These are phyloP conservation scores for Hyparrhenia diplandra DNA, from an alignment of 176 grass and related monocot genomes.

Conservation along the genomic window DNA sequence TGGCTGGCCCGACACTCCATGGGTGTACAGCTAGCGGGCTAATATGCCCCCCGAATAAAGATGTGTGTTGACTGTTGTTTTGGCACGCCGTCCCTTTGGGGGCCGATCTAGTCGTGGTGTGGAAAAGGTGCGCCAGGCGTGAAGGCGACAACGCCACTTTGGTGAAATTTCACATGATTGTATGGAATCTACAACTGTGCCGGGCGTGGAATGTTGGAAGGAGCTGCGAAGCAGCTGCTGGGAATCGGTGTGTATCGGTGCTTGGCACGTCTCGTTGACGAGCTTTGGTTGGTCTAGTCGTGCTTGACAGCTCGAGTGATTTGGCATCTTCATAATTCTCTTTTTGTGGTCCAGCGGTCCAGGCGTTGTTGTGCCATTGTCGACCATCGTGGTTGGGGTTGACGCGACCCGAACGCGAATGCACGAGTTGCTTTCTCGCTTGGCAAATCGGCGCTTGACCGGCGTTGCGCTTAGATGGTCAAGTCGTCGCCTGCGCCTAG, in stretches of 20 bases:
- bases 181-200: neutral
- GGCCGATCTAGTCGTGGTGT: neutral
- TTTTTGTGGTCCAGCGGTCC: neutral
- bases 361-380: neutral
- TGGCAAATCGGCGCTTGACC: neutral
- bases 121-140: neutral
- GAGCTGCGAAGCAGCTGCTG: constrained; percentile 2
- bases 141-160: neutral
- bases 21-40: neutral
- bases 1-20: neutral
- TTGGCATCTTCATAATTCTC: neutral
- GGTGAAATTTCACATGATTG: neutral
- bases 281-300: neutral
- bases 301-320: neutral
- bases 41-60: constrained; percentile 3
- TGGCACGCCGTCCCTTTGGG: neutral
- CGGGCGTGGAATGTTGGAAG: neutral
- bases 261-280: neutral
- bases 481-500: neutral
- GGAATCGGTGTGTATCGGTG: neutral
- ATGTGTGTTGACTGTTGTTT: neutral
- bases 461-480: neutral
- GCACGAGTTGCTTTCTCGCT: neutral
- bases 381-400: neutral
- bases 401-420: neutral